These are phyloP conservation scores for Starmerella etchellsii DNA, from an alignment of 805 yeast genomes.

Conservation along the genomic window DNA sequence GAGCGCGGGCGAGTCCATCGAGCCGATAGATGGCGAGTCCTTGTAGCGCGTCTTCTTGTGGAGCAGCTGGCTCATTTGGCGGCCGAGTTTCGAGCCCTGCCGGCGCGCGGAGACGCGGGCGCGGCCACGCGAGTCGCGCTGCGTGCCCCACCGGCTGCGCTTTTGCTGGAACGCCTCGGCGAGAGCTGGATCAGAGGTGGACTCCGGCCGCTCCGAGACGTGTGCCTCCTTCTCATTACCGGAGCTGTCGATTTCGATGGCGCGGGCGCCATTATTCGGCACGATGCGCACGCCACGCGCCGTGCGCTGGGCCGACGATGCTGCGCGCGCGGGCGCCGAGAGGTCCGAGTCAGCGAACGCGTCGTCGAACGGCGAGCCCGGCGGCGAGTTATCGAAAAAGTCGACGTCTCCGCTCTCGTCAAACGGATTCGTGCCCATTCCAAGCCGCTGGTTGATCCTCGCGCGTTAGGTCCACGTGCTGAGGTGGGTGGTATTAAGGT, in stretches of 20 bases:
- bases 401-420: conserved; percentile 4
- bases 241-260: neutral
- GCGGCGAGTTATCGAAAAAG: conserved; percentile 2
- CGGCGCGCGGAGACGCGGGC: conserved; percentile 1
- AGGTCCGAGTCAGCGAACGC: conserved; percentile 17
- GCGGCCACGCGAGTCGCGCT: conserved; percentile 38
- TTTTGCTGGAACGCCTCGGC: conserved; percentile 16
- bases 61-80: conserved; percentile 16
- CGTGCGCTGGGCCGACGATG: conserved; percentile 14
- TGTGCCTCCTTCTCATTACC: too few relatives aligned
- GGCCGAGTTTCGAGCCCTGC: conserved; percentile 9
- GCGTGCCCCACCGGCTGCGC: conserved; percentile 61
- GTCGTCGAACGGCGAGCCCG: conserved; percentile 17
- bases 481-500: too few relatives aligned
- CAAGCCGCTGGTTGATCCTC: too few relatives aligned
- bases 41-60: conserved; percentile 1
- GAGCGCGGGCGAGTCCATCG: too few relatives aligned
- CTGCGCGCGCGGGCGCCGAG: conserved; percentile 15
- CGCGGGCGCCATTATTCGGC: conserved; percentile 12
- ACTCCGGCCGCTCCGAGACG: too few relatives aligned
- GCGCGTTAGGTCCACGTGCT: too few relatives aligned
- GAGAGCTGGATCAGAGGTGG: conserved; percentile 6
- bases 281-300: conserved; percentile 13
- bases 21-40: neutral
- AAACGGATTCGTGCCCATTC: conserved; percentile 9